Percentiles rank a stretch among this genome's conserved stretches.
Evolutionary conservation across 2,329 filamentous ascomycete species (phyloP).

Genomic region (Dendrostoma leiphaemia): DNA sequence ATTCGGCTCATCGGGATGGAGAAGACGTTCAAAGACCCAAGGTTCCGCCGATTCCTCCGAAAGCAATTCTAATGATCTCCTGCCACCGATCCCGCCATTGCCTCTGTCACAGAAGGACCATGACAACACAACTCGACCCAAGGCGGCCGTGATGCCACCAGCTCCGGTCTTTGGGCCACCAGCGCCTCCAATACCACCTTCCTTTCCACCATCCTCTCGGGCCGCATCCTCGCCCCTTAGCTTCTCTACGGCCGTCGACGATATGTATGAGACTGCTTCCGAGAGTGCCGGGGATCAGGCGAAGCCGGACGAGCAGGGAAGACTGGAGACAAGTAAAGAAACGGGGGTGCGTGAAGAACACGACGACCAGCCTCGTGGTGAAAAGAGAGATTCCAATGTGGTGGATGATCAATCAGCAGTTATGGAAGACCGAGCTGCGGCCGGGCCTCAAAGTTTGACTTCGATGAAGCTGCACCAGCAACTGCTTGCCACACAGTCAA

Average conservation of each 20-base stretch:
- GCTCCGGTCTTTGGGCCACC: neutral
- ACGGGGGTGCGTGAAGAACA: constrained; percentile 18
- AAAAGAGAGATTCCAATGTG: no score
- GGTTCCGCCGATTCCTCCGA: neutral
- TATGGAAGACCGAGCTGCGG: constrained; percentile 49
- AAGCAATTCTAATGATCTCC: neutral
- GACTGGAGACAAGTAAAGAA: constrained; percentile 7
- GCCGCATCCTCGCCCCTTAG: constrained; percentile 3
- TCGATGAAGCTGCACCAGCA: constrained; percentile 43
- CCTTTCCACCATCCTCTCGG: neutral
- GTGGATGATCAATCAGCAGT: no score
- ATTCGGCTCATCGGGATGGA: constrained; percentile 9
- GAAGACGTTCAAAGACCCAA: constrained; percentile 18
- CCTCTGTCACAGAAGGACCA: constrained; percentile 8
- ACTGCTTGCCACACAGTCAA: constrained; percentile 33
- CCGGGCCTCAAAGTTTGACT: constrained; percentile 49
- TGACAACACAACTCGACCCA: constrained; percentile 6
- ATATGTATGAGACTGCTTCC: constrained; percentile 16
- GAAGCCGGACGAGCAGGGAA: neutral
- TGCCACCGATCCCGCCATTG: constrained; percentile 14
- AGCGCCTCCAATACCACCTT: neutral
- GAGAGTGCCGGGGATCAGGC: neutral
- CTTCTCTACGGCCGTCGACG: constrained; percentile 16
- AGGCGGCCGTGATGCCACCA: neutral
- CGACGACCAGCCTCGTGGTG: constrained; percentile 14